Conservation (phyloP, 2,329 filamentous ascomycete genomes). For the Colletotrichum cuscutae region DNA sequence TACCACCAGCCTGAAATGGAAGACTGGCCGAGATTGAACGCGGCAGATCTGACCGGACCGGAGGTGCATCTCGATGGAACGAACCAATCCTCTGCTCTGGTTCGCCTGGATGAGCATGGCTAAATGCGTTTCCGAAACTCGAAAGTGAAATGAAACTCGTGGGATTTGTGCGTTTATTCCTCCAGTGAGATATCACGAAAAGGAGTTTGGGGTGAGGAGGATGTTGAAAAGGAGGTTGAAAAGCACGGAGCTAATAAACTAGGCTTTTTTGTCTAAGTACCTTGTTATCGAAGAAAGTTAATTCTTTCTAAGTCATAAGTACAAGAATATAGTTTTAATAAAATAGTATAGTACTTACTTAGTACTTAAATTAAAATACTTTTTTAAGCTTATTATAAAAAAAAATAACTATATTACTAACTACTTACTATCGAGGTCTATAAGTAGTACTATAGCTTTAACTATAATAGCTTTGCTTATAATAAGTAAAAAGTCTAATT, state of each 20-base stretch:
- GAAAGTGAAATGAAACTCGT: constrained; percentile 11
- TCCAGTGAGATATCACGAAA: constrained; percentile 23
- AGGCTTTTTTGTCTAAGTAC: neutral
- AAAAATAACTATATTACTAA: too few species aligned
- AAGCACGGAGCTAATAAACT: constrained; percentile 19
- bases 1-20: constrained; percentile 34
- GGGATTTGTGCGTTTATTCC: constrained; percentile 24
- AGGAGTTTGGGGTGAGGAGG: constrained; percentile 14
- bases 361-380: too few species aligned
- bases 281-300: too few species aligned
- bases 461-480: too few species aligned
- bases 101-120: constrained; percentile 5
- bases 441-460: too few species aligned
- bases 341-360: too few species aligned
- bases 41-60: constrained; percentile 27
- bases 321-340: too few species aligned
- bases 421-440: too few species aligned
- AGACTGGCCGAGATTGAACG: constrained; percentile 33
- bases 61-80: constrained; percentile 26
- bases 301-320: too few species aligned
- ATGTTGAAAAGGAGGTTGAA: neutral
- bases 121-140: constrained; percentile 1
- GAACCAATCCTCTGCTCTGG: constrained; percentile 10
- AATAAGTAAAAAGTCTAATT: too few species aligned
- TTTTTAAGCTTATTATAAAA: too few species aligned